Evolutionary conservation across 2,329 filamentous ascomycete species (phyloP), one percentile per base, ranked within the genome.

Genomic region (Penicillium sp.): DNA sequence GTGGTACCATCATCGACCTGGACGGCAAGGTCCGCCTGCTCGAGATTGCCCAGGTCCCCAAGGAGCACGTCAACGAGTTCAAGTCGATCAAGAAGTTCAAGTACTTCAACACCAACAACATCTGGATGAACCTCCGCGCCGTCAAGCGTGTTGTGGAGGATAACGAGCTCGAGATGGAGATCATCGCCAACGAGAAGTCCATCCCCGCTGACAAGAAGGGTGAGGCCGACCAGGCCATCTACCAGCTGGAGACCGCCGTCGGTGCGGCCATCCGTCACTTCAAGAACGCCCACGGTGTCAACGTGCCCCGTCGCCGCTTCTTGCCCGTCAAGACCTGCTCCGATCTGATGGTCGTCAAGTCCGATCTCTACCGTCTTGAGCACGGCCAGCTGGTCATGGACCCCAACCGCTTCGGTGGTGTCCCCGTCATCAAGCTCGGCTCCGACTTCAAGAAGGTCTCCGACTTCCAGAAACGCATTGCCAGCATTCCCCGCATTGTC

Each of bases 21-120:
- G 93, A 98, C 72, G 92, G 92, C 67, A 91, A 88, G 50, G 92
- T 95, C 63, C 91, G 93, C 69, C 87, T 98, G 61, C 87, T 98
- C 46, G 93, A 98, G 80, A 96, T 98, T 66, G 93, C 93, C 12
- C 93, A 98, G 81, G 93, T 98, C 31, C 93, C 93, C 76, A 98
- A 97, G 84, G 89, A 98, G 81, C 93, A 98, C 77, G 89, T 93
- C 73, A 97, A 98, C 78, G 93, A 98, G 79, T 98, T 98, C 89
- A 98, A 98, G 86, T 96, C 91, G 42, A 98, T 98, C 82, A 98
- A 98, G 87, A 98, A 98, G 83, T 98, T 98, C 87, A 96, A 95
- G 83, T 98, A 98, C 85, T 98, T 98, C 87, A 98, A 98, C 84
- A 98, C 93, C 76, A 98, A 98, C 88, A 98, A 98, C 83, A 96